phyloP scores from a whole-genome alignment of 2,329 filamentous ascomycete species.

The Microcyclospora tardicrescens region DNA sequence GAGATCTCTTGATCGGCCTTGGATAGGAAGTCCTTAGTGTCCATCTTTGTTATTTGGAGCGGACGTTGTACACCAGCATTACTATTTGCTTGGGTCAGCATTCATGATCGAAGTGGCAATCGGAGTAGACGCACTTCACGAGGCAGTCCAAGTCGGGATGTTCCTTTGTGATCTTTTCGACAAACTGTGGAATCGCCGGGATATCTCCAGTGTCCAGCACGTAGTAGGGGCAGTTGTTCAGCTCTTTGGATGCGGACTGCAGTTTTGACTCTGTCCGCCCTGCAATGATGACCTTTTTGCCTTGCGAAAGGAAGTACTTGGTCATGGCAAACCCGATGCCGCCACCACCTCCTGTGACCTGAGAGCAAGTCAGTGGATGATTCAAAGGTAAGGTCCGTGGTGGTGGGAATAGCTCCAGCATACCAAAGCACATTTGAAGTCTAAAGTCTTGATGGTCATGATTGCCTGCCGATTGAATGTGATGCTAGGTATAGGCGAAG shows the following conservation, averaged over 20 bases:
- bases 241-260: slow-evolving; percentile 27
- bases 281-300: slow-evolving; percentile 40
- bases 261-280: slow-evolving; percentile 45
- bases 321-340: slow-evolving; percentile 41
- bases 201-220: slow-evolving; percentile 39
- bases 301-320: slow-evolving; percentile 32
- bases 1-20: slow-evolving; percentile 46
- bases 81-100: slow-evolving; percentile 23
- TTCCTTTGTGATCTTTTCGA: slow-evolving; percentile 32
- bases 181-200: slow-evolving; percentile 32
- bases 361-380: too few relatives aligned
- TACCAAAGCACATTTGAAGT: slow-evolving; percentile 32
- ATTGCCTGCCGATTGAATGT: too few relatives aligned
- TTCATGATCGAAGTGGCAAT: too few relatives aligned
- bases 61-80: slow-evolving; percentile 47
- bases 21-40: slow-evolving; percentile 28
- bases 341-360: slow-evolving; percentile 35
- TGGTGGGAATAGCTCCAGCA: neutral
- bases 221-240: slow-evolving; percentile 40
- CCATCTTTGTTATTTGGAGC: slow-evolving; percentile 31
- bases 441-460: slow-evolving; percentile 14
- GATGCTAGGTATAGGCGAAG: too few relatives aligned
- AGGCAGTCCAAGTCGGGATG: slow-evolving; percentile 46
- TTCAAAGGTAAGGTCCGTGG: slow-evolving; percentile 16
- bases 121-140: slow-evolving; percentile 18